Evolutionary conservation across 2,329 filamentous ascomycete species (phyloP).

Genomic region (Aspergillus melleus): DNA sequence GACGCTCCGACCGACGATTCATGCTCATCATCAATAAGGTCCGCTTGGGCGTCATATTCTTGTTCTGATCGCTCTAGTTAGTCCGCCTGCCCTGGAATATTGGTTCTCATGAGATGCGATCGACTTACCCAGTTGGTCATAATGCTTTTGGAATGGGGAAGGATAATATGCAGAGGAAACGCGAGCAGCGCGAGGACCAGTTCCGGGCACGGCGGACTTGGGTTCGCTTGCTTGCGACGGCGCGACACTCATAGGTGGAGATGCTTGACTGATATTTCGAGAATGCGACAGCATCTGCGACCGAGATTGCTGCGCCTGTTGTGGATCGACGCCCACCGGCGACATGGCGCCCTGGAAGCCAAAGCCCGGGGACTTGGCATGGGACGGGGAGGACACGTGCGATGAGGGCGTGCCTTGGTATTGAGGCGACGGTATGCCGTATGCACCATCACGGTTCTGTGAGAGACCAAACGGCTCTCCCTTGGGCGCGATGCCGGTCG

Average conservation of each 20-base stretch:
- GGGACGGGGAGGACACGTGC: slow-evolving; percentile 68
- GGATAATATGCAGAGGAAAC: slow-evolving; percentile 67
- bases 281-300: slow-evolving; percentile 47
- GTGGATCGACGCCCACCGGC: slow-evolving; percentile 59
- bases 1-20: slow-evolving; percentile 68
- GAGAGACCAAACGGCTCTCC: slow-evolving; percentile 50
- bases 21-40: slow-evolving; percentile 82
- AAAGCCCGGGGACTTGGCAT: slow-evolving; percentile 63
- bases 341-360: slow-evolving; percentile 61
- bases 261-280: slow-evolving; percentile 34
- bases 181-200: slow-evolving; percentile 31
- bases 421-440: slow-evolving; percentile 62
- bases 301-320: slow-evolving; percentile 50
- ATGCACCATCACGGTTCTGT: slow-evolving; percentile 44
- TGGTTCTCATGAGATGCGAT: slow-evolving; percentile 42
- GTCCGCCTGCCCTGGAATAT: background rate
- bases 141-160: slow-evolving; percentile 88
- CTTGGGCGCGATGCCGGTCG: slow-evolving; percentile 74
- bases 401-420: slow-evolving; percentile 81
- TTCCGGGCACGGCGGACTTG: slow-evolving; percentile 33
- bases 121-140: slow-evolving; percentile 91
- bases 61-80: slow-evolving; percentile 66
- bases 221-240: slow-evolving; percentile 38
- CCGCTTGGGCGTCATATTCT: slow-evolving; percentile 89
- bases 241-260: slow-evolving; percentile 36